These are phyloP conservation scores for Cutaneotrichosporon sp. DNA, from an alignment of 1,284 basidiomycete genomes.

Conservation along the genomic window DNA sequence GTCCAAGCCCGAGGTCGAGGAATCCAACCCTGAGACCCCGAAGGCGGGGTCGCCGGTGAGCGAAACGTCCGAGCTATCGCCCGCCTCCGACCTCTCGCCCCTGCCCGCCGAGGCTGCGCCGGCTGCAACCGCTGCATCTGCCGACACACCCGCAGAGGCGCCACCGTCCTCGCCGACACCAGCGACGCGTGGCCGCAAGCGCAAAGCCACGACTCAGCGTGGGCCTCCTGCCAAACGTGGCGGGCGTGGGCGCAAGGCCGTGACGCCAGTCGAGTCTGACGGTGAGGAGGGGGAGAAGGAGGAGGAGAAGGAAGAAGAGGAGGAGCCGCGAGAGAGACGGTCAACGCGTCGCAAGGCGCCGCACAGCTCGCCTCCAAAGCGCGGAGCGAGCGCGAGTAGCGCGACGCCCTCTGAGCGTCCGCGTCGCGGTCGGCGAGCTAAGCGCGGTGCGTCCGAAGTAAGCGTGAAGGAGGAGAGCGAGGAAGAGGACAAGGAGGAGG, in stretches of 20 bases:
- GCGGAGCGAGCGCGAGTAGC: background rate
- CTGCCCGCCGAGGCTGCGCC: conserved; percentile 16
- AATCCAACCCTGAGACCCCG: background rate
- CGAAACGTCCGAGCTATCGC: conserved; percentile 9
- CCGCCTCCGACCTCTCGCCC: conserved; percentile 16
- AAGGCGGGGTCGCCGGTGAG: conserved; percentile 1
- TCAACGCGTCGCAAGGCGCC: background rate
- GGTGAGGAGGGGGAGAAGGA: conserved; percentile 6
- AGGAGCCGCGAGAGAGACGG: background rate
- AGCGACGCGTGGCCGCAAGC: conserved; percentile 15
- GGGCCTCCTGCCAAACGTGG: conserved; percentile 8
- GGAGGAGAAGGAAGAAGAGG: conserved; percentile 5
- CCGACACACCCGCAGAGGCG: conserved; percentile 8
- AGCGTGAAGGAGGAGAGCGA: conserved; percentile 5
- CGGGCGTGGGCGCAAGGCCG: background rate
- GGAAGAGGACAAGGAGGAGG: conserved; percentile 7
- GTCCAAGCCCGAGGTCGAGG: background rate
- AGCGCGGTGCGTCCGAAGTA: conserved; percentile 1
- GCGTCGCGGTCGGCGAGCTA: background rate
- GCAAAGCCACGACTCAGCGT: conserved; percentile 7
- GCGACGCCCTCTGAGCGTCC: background rate
- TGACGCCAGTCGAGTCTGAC: conserved; percentile 6
- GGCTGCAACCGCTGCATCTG: conserved; percentile 7
- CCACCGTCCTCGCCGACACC: conserved; percentile 17
- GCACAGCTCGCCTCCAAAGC: background rate